Evolutionary conservation across 108 stramenopile genomes (phyloP).

Genomic region (Schizochytrium sp.): DNA sequence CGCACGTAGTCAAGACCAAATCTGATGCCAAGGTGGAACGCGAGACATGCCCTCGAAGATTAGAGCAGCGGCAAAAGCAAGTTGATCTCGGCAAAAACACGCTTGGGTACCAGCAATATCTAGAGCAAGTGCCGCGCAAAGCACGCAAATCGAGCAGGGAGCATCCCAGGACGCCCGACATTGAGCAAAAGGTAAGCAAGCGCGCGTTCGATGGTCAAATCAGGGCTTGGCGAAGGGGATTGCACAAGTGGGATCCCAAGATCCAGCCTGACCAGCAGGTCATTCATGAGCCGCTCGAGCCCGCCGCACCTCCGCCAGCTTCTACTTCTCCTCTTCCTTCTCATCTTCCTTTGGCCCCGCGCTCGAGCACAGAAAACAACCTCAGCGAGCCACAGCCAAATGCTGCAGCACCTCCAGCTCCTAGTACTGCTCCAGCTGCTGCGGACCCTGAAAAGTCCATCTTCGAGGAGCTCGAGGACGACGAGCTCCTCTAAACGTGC

Average conservation of each 20-base stretch:
- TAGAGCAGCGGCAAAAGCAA: slow-evolving; percentile 40
- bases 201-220: slow-evolving; percentile 27
- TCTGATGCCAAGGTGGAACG: background rate
- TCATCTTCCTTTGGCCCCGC: background rate
- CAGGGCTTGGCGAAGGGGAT: slow-evolving; percentile 21
- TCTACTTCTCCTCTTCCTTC: background rate
- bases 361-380: background rate
- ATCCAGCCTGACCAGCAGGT: background rate
- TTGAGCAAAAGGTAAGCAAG: slow-evolving; percentile 23
- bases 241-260: slow-evolving; percentile 26
- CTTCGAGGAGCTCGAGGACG: background rate
- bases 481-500: background rate
- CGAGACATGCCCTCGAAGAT: slow-evolving; percentile 32
- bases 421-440: no score
- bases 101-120: slow-evolving; percentile 33
- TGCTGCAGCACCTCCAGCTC: no score
- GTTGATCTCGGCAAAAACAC: slow-evolving; percentile 45
- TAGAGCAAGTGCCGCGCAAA: background rate
- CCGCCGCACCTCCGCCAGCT: no score
- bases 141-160: background rate
- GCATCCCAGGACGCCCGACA: slow-evolving; percentile 31
- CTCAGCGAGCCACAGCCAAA: no score
- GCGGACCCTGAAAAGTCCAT: background rate
- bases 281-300: background rate
- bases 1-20: background rate